Conservation (phyloP, 1,284 basidiomycete genomes). For the Boletus sp. region DNA sequence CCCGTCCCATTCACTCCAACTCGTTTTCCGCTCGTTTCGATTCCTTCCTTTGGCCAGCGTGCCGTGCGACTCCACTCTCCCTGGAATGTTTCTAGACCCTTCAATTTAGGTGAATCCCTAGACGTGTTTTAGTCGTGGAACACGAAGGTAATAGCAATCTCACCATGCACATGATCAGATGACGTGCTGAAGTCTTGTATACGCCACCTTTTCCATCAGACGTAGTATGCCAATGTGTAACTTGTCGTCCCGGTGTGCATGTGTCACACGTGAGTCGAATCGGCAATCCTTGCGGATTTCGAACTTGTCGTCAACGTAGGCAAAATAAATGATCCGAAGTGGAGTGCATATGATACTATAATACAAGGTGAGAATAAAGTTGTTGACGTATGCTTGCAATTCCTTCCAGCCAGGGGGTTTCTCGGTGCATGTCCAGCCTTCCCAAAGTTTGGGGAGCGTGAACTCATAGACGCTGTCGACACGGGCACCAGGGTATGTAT, state of each 20-base stretch:
- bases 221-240: constrained; percentile 15
- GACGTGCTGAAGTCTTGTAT: constrained; percentile 11
- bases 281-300: constrained; percentile 17
- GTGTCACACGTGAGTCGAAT: constrained; percentile 12
- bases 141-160: background rate
- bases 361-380: background rate
- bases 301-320: constrained; percentile 13
- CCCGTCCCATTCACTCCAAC: constrained; percentile 22
- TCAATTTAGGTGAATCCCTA: constrained; percentile 10
- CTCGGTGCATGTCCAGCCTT: constrained; percentile 22
- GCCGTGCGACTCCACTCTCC: constrained; percentile 13
- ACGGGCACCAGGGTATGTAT: constrained; percentile 21
- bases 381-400: constrained; percentile 4
- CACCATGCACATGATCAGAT: constrained; percentile 20
- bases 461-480: constrained; percentile 21
- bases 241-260: constrained; percentile 17
- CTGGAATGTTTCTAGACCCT: constrained; percentile 14
- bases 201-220: constrained; percentile 13
- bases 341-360: background rate
- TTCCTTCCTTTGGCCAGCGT: constrained; percentile 18
- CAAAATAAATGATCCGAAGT: constrained; percentile 12
- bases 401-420: constrained; percentile 17
- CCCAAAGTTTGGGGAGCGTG: constrained; percentile 17
- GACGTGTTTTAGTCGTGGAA: background rate
- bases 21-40: constrained; percentile 15